Evolutionary conservation across 306 rosid genomes (phyloP), one percentile per base, ranked within the genome.

Genomic region (Mimosa pudica): DNA sequence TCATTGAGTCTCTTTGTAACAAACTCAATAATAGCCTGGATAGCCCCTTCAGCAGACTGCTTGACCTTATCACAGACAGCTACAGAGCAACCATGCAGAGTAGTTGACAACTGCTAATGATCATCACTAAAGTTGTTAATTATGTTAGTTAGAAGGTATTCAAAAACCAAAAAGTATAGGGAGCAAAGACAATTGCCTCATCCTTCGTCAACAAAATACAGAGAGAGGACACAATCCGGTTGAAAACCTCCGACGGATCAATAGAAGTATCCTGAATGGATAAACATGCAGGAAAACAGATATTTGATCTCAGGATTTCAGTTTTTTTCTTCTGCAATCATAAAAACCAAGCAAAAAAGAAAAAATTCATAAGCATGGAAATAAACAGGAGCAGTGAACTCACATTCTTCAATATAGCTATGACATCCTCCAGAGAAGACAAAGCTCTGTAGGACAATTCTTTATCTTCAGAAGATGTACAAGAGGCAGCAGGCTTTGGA

Each of bases 211-310:
- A 79, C 77, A 94, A 80, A 84, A 85, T 70, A 78, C 97, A 89
- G 77, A 94, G 89, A 69, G 98, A 91, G 73, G 95, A 94, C 77
- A 94, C 83, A 77, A 94, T 88, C 86, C 98, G 83, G 89, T 92
- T 92, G 95, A 94, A 94, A 84, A 94, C 97, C 85, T 94, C 98
- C 61, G 98, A 94, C 71, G 97, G 97, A 86, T 94, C 98, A 73
- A 94, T 94, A 57, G 97, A 92, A 73, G 98, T 89, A 84, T 94
- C 98, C 98, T 94, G 90, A 75, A 83, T 65, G 73, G 48, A 83
- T 44, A 67, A 41, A n/a, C 54, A 76, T 48, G 74, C 71, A 77
- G 30, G 52, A 83, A 42, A 87, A 76, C 49, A 48, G 61, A 77
- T 78, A 51, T 66, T 57, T 10, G 47, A 78, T 66, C 71, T 80